Conservation (phyloP, 2,329 filamentous ascomycete species). For the Chaetomium strumarium region DNA sequence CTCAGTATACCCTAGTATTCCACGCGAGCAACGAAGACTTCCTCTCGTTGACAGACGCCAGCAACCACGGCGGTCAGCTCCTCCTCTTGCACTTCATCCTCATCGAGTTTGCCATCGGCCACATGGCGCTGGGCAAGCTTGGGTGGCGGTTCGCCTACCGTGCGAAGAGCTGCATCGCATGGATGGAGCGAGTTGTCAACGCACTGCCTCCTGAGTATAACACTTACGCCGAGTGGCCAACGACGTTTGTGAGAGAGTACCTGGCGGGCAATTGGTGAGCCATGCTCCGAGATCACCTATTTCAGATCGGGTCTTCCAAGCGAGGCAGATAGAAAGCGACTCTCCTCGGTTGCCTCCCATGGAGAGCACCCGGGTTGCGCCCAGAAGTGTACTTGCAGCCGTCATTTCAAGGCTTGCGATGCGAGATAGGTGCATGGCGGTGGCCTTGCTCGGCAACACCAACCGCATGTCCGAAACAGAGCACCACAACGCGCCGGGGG, state of each 20-base stretch:
- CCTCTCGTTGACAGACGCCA: slow-evolving; percentile 27
- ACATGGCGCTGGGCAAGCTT: slow-evolving; percentile 13
- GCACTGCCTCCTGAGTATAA: slow-evolving; percentile 18
- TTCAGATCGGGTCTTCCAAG: no score
- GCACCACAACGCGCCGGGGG: no score
- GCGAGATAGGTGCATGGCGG: no score
- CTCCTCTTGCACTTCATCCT: slow-evolving; percentile 35
- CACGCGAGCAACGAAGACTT: slow-evolving; percentile 30
- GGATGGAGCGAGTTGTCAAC: slow-evolving; percentile 17
- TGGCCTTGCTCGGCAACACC: no score
- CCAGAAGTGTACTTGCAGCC: no score
- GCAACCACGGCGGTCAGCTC: slow-evolving; percentile 30
- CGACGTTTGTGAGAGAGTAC: slow-evolving; percentile 11
- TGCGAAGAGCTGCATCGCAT: slow-evolving; percentile 15
- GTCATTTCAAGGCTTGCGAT: no score
- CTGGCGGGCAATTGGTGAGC: not conserved
- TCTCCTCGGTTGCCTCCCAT: no score
- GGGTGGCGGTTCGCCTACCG: slow-evolving; percentile 17
- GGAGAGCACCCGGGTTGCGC: no score
- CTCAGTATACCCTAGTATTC: slow-evolving; percentile 28
- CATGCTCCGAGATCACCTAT: not conserved
- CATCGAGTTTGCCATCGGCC: slow-evolving; percentile 23
- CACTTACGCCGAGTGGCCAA: slow-evolving; percentile 20
- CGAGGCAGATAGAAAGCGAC: no score
- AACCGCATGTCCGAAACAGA: no score